Percentiles rank a stretch among this genome's conserved stretches.
These are phyloP conservation scores for Beverwykella pulmonaria DNA, from an alignment of 495 filamentous ascomycete genomes.

Conservation along the genomic window DNA sequence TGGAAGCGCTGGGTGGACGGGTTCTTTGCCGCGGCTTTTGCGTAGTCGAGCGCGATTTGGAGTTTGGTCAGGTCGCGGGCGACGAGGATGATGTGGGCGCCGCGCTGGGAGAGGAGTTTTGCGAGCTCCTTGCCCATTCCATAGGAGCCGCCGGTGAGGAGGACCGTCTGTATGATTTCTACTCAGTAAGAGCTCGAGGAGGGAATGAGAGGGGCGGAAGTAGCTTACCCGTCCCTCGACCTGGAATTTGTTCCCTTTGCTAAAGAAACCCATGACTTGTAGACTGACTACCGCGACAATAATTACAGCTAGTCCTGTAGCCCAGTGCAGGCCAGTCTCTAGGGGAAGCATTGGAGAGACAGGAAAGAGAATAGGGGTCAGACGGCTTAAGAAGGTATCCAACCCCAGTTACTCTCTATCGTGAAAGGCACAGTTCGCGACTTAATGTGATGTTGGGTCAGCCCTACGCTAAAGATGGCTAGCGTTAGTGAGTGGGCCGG, in stretches of 20 bases:
- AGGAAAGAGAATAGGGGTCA: constrained; percentile 3
- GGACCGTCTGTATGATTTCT: constrained; percentile 62
- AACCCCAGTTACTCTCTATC: too few species aligned
- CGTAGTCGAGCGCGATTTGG: constrained; percentile 65
- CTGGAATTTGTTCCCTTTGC: constrained; percentile 72
- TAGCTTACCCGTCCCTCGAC: constrained; percentile 72
- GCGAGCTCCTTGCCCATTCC: constrained; percentile 83
- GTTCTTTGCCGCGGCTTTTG: constrained; percentile 64
- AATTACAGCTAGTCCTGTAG: constrained; percentile 51
- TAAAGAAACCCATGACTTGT: constrained; percentile 67
- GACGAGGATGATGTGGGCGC: constrained; percentile 84
- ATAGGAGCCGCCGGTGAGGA: constrained; percentile 90
- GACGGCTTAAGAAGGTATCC: too few species aligned
- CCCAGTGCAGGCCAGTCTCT: constrained; percentile 44
- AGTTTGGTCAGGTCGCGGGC: constrained; percentile 77
- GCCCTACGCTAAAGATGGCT: background rate
- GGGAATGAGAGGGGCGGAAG: background rate
- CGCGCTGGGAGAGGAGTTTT: constrained; percentile 73
- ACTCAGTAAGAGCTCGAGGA: background rate
- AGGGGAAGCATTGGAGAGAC: constrained; percentile 21
- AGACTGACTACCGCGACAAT: constrained; percentile 47
- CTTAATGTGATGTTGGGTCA: background rate
- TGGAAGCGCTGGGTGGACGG: constrained; percentile 73
- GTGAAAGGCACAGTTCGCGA: background rate
- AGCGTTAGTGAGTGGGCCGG: background rate